A percentile compares a stretch with the other conserved stretches of the same genome.
phyloP scores from a whole-genome alignment of 2,329 filamentous ascomycete genomes.

The Hymenoscyphus linearis region DNA sequence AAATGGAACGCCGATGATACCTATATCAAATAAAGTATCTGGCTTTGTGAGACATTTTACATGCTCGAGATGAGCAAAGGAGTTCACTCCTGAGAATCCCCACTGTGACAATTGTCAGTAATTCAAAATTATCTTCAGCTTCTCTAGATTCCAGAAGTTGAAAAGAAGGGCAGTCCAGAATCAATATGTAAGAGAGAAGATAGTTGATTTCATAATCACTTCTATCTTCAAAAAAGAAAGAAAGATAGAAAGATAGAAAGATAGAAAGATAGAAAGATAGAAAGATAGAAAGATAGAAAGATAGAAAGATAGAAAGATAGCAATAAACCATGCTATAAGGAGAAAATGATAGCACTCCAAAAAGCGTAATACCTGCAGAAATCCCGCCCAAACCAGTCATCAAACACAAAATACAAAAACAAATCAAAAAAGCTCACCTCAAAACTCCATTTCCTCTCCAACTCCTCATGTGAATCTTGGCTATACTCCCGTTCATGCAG shows the following conservation, averaged over 20 bases:
- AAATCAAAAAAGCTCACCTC: slow-evolving; percentile 39
- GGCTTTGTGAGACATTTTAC: slow-evolving; percentile 65
- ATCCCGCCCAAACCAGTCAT: not conserved
- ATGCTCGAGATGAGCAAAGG: slow-evolving; percentile 67
- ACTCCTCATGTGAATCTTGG: slow-evolving; percentile 45
- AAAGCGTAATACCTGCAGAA: not conserved
- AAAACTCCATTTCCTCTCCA: slow-evolving; percentile 52
- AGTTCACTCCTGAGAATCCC: slow-evolving; percentile 69
- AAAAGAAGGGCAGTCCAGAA: not conserved
- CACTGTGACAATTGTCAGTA: slow-evolving; percentile 34
- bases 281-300: not conserved
- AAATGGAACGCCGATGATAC: slow-evolving; percentile 67
- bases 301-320: not conserved
- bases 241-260: not conserved
- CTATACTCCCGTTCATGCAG: slow-evolving; percentile 40
- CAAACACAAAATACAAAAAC: not conserved
- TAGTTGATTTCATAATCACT: too few relatives aligned
- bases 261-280: not conserved
- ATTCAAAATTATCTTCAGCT: too few relatives aligned
- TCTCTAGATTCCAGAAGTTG: not conserved
- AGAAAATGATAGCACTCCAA: too few relatives aligned
- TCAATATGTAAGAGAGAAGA: too few relatives aligned
- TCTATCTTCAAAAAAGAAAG: not conserved
- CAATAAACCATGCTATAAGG: too few relatives aligned
- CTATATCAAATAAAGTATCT: slow-evolving; percentile 61